Conservation (phyloP, 441 rosid genomes). For the Syzygium syzygioides region DNA sequence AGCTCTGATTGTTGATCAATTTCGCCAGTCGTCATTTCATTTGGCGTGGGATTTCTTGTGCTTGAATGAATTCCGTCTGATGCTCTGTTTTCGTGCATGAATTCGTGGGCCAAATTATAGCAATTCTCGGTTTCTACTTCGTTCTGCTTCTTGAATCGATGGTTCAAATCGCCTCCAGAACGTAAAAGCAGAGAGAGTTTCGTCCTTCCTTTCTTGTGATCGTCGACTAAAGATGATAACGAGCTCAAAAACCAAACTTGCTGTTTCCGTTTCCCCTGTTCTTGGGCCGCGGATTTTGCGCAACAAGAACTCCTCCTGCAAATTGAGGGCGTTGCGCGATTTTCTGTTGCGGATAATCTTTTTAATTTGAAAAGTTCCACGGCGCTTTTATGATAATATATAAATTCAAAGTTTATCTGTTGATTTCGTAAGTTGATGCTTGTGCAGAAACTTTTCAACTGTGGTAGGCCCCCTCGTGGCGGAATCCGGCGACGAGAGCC, state of each 20-base stretch:
- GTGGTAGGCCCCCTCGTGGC: constrained; percentile 37
- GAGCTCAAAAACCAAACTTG: background rate
- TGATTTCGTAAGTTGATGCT: background rate
- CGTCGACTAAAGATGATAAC: background rate
- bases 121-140: background rate
- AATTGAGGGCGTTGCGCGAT: background rate
- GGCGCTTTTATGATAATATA: background rate
- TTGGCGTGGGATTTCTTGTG: background rate
- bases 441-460: constrained; percentile 44
- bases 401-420: background rate
- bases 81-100: background rate
- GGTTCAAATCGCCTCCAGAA: background rate
- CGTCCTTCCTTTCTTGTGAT: background rate
- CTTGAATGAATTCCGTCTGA: background rate
- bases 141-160: background rate
- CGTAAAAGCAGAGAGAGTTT: background rate
- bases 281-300: background rate
- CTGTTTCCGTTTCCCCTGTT: background rate
- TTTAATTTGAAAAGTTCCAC: background rate
- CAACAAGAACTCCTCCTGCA: background rate
- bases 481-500: constrained; percentile 19
- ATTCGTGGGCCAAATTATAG: background rate
- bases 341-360: background rate
- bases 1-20: background rate
- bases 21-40: background rate